Evolutionary conservation across 2,329 filamentous ascomycete species (phyloP), one percentile per base, ranked within the genome.

Genomic region (Talaromyces sp.): DNA sequence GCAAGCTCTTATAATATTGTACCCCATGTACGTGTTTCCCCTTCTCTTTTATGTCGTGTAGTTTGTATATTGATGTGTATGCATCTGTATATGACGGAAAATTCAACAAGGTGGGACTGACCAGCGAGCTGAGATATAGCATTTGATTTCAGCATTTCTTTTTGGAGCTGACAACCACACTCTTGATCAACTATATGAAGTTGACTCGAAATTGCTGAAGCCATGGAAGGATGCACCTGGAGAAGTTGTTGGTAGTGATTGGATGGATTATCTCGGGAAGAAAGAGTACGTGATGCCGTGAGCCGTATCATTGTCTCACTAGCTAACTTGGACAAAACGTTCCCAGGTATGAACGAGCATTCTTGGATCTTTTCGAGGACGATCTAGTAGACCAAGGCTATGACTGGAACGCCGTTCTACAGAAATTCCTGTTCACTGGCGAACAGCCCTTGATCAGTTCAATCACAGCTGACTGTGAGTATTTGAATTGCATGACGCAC

Each of bases 351-450:
- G 92, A 99, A 76, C 85, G 93, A 64, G 93, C 92, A 0, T 99
- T 88, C 72, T 82, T 99, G 62, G 93, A 99, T 74, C 98, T 95
- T 73, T 98, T 96, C 72, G 95, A 99, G 74, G 95, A 99, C 73
- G 87, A 92, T 70, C 81, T 98, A 33, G 92, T 91, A 2, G 79
- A 80, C 18, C 85, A 88, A 69, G 82, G 86, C 39, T 98, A 97
- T 73, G 85, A 96, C 72, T 97, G 95, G 91, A 90, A 89, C 71
- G 81, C 82, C 60, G 85, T 96, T 2, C 80, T 96, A 8, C 79
- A 86, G 2, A 85, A 93, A 65, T 98, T 89, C 72, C 76, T 99
- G 52, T 90, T 93, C 66, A 68, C 72, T 0, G 75, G 71, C 28
- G 83, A 90, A 58, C 81, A 90, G 72, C 93, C 93, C 4, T 77